Evolutionary conservation across 2,329 filamentous ascomycete species (phyloP), one percentile per base, ranked within the genome.

Genomic region (Drechslera avenae): DNA sequence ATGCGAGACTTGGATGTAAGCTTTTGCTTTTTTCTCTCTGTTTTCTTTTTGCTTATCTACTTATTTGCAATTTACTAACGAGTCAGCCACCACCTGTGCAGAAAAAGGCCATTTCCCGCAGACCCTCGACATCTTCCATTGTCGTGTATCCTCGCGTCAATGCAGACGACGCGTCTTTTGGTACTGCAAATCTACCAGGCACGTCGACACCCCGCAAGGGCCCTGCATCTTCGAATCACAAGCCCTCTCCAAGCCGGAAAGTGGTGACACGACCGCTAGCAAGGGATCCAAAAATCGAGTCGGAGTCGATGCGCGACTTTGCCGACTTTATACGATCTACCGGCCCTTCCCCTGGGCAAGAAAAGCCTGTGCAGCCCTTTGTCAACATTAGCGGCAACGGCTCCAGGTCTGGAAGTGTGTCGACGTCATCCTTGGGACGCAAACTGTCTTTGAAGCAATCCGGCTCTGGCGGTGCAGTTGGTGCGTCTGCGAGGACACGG

Each of bases 271-370:
- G 69, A 36, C 66, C 66, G 7, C 73, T 57, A 50, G 85, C 91
- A 18, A 83, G 91, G 56, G 91, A 96, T 59, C 86, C 91, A 1
- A 83, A 88, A 54, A 79, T 89, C 7, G 81, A 85, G 8, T 79
- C 81, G 4, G 88, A 92, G 55, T 90, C 90, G 0, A 84, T 88
- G 7, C 81, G 86, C 37, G 92, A 96, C 64, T 90, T 97, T 75
- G 89, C 91, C 17, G 88, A 95, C 52, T 97, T 96, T 69, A 90
- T 96, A 64, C 87, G 90, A 52, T 89, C 88, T 1, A 96, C 91
- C 23, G 91, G 90, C 2, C 93, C 63, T 50, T 64, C 57, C 52
- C 63, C 66, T 8, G 65, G 63, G 17, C 62, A 71, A 17, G 63
- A 68, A 34, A 66, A 67, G 37, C 60, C 67, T 10, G 56, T 69